Evolutionary conservation across 371 early-diverging fungal species (phyloP).

Genomic region (Chytridium lagenaria): DNA sequence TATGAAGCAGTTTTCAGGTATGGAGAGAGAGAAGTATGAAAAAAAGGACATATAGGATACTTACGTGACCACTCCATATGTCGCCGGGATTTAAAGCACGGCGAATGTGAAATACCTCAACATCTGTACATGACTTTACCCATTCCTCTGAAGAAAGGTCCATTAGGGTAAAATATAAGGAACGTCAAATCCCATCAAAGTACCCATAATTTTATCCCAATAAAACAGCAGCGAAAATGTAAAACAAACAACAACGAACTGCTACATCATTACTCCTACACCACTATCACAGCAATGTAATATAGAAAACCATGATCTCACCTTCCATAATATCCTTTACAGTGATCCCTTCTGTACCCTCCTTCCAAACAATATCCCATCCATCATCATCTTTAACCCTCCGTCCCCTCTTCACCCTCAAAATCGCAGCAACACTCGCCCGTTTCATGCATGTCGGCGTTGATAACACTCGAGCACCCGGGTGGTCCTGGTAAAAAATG

Average conservation of each 20-base stretch:
- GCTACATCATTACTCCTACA: too few species aligned
- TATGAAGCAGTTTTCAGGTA: not conserved
- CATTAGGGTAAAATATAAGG: not conserved
- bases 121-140: not conserved
- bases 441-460: not conserved
- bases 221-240: too few species aligned
- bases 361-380: not conserved
- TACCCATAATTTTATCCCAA: not conserved
- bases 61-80: slow-evolving; percentile 77
- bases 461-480: not conserved
- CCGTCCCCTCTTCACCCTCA: too few species aligned
- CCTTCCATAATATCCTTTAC: too few species aligned
- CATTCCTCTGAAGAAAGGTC: not conserved
- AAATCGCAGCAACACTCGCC: slow-evolving; percentile 1
- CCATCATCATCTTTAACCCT: not conserved
- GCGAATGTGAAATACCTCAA: slow-evolving; percentile 71
- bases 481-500: not conserved
- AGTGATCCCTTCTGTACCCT: not conserved
- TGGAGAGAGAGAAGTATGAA: not conserved
- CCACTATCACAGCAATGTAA: too few species aligned
- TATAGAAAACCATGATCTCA: too few species aligned
- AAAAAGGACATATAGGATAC: not conserved
- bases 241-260: too few species aligned
- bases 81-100: slow-evolving; percentile 68
- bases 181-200: not conserved